phyloP scores from a whole-genome alignment of 2,329 filamentous ascomycete species.

The Microcyclospora tardicrescens region DNA sequence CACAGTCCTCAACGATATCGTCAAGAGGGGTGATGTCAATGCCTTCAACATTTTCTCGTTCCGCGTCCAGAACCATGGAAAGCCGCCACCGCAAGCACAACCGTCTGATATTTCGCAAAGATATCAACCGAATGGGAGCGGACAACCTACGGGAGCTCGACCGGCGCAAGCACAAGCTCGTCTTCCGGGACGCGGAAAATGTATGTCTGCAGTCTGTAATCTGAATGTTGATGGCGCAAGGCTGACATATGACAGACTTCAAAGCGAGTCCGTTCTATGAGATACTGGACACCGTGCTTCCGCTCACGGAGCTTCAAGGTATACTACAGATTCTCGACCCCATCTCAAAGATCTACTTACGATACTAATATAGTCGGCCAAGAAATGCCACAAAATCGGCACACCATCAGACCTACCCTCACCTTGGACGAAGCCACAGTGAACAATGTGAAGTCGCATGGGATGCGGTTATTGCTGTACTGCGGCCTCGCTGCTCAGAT shows the following conservation, averaged over 20 bases:
- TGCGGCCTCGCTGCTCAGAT: constrained; percentile 47
- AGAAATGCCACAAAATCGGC: constrained; percentile 48
- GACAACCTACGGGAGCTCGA: constrained; percentile 5
- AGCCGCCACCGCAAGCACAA: constrained; percentile 16
- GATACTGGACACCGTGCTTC: constrained; percentile 51
- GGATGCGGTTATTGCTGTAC: constrained; percentile 69
- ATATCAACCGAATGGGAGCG: constrained; percentile 1
- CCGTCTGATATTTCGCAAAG: constrained; percentile 5
- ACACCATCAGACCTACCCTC: constrained; percentile 47
- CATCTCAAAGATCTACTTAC: constrained; percentile 16
- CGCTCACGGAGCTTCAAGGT: constrained; percentile 60
- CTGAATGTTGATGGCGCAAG: not conserved
- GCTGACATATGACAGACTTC: constrained; percentile 30
- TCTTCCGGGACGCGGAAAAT: constrained; percentile 6
- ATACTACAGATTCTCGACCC: constrained; percentile 19
- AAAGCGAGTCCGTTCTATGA: constrained; percentile 80
- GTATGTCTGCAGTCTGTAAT: constrained; percentile 6
- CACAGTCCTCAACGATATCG: constrained; percentile 27
- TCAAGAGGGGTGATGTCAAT: constrained; percentile 22
- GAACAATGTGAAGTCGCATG: constrained; percentile 45
- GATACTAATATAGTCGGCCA: constrained; percentile 18
- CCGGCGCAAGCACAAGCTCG: constrained; percentile 4
- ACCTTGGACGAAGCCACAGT: constrained; percentile 41
- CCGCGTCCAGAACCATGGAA: constrained; percentile 29
- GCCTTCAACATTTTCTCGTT: constrained; percentile 27